A percentile compares a stretch with the other conserved stretches of the same genome.
Conservation (phyloP, 1,284 basidiomycete species). For the Cryptococcus depauperatus region DNA sequence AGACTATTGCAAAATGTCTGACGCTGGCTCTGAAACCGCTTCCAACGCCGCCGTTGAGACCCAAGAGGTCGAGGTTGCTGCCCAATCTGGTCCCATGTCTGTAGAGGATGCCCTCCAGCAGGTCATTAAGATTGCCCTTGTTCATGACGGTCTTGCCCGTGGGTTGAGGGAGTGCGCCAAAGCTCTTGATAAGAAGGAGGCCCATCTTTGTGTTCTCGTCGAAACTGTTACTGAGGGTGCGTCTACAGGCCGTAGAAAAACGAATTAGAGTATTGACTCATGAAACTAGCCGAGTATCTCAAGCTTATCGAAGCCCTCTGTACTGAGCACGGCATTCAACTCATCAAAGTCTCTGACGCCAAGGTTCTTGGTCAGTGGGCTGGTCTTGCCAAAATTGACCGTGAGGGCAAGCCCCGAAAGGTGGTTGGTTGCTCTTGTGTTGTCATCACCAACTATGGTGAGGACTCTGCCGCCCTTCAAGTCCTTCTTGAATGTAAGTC, state of each 20-base stretch:
- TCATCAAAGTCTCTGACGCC: slow-evolving; percentile 95
- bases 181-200: slow-evolving; percentile 97
- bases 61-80: slow-evolving; percentile 66
- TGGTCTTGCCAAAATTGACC: slow-evolving; percentile 98
- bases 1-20: slow-evolving; percentile 69
- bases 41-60: slow-evolving; percentile 54
- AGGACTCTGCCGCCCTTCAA: slow-evolving; percentile 90
- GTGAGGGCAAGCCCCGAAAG: slow-evolving; percentile 97
- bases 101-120: slow-evolving; percentile 98
- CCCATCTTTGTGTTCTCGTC: slow-evolving; percentile 96
- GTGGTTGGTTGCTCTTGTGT: slow-evolving; percentile 94
- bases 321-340: slow-evolving; percentile 97
- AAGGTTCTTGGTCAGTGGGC: slow-evolving; percentile 98
- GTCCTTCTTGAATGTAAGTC: slow-evolving; percentile 70
- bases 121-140: slow-evolving; percentile 68
- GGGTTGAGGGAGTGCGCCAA: slow-evolving; percentile 97
- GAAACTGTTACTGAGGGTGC: slow-evolving; percentile 87
- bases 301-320: slow-evolving; percentile 99
- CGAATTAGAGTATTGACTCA: neutral
- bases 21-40: slow-evolving; percentile 92
- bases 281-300: slow-evolving; percentile 79
- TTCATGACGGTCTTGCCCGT: slow-evolving; percentile 96
- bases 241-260: slow-evolving; percentile 13
- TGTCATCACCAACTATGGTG: slow-evolving; percentile 96
- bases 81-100: slow-evolving; percentile 77